Percentiles rank a stretch among this genome's conserved stretches.
Conservation (phyloP, 2,329 filamentous ascomycete genomes). For the Ascochyta viciae-villosae region DNA sequence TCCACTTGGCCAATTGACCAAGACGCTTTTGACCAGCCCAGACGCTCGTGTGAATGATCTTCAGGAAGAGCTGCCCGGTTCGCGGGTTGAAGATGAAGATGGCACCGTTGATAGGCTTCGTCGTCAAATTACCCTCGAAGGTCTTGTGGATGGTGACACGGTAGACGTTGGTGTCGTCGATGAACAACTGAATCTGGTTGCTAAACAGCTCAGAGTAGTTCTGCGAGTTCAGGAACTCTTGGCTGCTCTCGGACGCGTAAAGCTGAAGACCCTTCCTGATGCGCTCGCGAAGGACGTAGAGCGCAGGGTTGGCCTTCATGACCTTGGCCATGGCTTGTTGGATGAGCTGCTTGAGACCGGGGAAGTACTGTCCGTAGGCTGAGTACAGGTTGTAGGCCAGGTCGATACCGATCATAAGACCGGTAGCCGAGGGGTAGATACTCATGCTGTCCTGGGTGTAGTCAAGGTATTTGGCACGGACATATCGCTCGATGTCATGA, state of each 20-base stretch:
- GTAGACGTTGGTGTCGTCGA: conserved; percentile 99
- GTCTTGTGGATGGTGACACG: conserved; percentile 99
- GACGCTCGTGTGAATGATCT: conserved; percentile 99
- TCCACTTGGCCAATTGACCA: conserved; percentile 98
- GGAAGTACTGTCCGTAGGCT: conserved; percentile 98
- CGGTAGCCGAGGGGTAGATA: conserved; percentile 96
- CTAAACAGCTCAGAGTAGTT: conserved; percentile 99
- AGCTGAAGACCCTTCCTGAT: conserved; percentile 98
- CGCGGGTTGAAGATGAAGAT: conserved; percentile 99
- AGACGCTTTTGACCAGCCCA: conserved; percentile 99
- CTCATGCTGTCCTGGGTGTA: conserved; percentile 99
- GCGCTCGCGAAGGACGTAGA: conserved; percentile 96
- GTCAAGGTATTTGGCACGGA: conserved; percentile 96
- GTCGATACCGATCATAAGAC: conserved; percentile 97
- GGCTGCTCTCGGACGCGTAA: conserved; percentile 97
- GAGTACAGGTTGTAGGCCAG: conserved; percentile 98
- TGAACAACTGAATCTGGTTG: conserved; percentile 98
- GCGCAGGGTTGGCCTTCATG: conserved; percentile 98
- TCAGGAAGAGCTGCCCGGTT: conserved; percentile 95
- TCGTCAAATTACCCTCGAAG: conserved; percentile 98
- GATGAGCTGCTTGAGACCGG: conserved; percentile 90
- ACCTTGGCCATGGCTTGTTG: conserved; percentile 99
- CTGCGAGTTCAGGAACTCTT: conserved; percentile 98
- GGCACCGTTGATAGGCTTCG: conserved; percentile 98
- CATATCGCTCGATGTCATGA: conserved; percentile 97